Evolutionary conservation across 1,284 basidiomycete species (phyloP), one percentile per base, ranked within the genome.

Genomic region (Cryptococcus sp.): DNA sequence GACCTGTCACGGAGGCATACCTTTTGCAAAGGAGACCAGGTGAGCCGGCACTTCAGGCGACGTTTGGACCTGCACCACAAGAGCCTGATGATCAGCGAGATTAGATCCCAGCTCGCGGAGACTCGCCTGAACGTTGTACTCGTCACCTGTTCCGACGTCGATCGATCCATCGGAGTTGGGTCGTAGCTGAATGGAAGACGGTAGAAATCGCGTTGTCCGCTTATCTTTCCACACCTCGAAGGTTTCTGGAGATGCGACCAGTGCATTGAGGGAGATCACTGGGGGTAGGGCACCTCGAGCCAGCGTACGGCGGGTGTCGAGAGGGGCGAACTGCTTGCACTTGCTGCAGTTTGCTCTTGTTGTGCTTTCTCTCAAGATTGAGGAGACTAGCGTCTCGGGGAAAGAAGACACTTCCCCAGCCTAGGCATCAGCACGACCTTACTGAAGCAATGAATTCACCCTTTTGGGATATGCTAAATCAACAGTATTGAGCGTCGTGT

Each of bases 391-490:
- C 50, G 96, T 79, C 2, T 82, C 82, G 2, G 82, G 67, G 63
- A 98, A 92, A 43, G 48, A 44, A 11, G 50, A 19, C 18, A 37
- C 34, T 28, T 21, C 56, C 39, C 16, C n/a, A 31, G 40, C 10
- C 19, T 19, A 21, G 39, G 7, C 39, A 10, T n/a, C 39, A 19
- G 9, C 9, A 11, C 9, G 10, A 10, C 31, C 54, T 18, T 45
- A 28, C 4, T 34, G 32, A 34, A 16, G 10, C 32, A 34, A 16
- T 7, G 14, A 28, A 63, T 76, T 50, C 44, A 88, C 87, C 75
- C 85, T 88, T 52, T 86, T 82, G 4, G 91, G 89, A 73, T 98
- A 98, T 18, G 85, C 76, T 63, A 98, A 73, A 66, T 98, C 94
- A n/a, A 97, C 72, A 19, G 89, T 79, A 69, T 92, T 87, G 0